Percentiles rank a stretch among this genome's conserved stretches.
Evolutionary conservation across 2,329 filamentous ascomycete species (phyloP).

Genomic region (Phyllosticta paracitricarpa): DNA sequence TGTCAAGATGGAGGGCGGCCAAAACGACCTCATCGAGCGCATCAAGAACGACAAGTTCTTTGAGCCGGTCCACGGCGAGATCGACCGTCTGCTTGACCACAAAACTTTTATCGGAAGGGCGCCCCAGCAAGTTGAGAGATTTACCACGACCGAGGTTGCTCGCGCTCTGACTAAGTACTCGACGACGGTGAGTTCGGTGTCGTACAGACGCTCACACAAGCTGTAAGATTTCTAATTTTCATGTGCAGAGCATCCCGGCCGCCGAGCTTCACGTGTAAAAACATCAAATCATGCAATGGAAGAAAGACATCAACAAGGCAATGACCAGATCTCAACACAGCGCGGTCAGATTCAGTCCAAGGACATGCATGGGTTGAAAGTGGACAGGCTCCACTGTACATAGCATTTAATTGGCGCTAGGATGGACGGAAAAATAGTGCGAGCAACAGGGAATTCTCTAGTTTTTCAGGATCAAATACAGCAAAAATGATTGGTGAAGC

Average conservation of each 20-base stretch:
- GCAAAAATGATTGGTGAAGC: not conserved
- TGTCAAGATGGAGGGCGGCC: slow-evolving; percentile 61
- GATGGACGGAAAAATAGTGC: not conserved
- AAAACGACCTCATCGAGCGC: slow-evolving; percentile 73
- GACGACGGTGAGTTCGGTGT: slow-evolving; percentile 2
- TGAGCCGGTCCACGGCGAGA: slow-evolving; percentile 54
- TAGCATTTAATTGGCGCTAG: not conserved
- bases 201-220: not conserved
- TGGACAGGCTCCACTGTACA: not conserved
- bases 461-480: not conserved
- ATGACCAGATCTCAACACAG: not conserved
- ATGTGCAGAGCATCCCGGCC: slow-evolving; percentile 1
- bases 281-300: not conserved
- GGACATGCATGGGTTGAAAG: not conserved
- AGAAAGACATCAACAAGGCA: not conserved
- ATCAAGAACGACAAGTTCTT: slow-evolving; percentile 69
- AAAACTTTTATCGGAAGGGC: slow-evolving; percentile 49
- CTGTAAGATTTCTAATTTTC: not conserved
- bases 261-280: slow-evolving; percentile 9
- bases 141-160: slow-evolving; percentile 18
- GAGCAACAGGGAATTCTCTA: not conserved
- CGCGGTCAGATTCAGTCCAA: not conserved
- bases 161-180: slow-evolving; percentile 4
- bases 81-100: slow-evolving; percentile 58
- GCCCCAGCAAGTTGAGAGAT: slow-evolving; percentile 45